Evolutionary conservation across 148 eudicot genomes (phyloP).

Genomic region (Pouteria glomerata): DNA sequence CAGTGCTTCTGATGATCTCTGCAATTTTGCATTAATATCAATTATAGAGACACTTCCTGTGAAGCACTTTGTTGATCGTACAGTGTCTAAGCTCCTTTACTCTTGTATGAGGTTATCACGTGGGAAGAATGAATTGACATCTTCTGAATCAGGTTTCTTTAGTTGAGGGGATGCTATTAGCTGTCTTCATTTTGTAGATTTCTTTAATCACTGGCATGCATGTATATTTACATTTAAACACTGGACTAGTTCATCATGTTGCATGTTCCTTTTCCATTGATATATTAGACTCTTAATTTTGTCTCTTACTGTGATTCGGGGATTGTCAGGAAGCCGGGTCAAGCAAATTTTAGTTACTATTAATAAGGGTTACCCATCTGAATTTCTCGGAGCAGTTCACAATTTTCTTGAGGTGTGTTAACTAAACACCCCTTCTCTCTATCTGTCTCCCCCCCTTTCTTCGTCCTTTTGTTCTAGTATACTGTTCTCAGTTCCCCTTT

Average conservation of each 20-base stretch:
- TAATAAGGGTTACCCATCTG: conserved; percentile 54
- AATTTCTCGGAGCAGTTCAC: conserved; percentile 58
- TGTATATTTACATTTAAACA: background rate
- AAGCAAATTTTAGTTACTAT: conserved; percentile 50
- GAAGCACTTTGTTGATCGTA: conserved; percentile 27
- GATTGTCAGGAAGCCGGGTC: conserved; percentile 39
- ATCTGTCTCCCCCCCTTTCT: background rate
- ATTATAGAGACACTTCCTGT: conserved; percentile 53
- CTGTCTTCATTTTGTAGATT: background rate
- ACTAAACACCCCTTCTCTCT: background rate
- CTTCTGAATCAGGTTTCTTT: conserved; percentile 42
- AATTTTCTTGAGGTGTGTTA: conserved; percentile 53
- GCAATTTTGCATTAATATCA: conserved; percentile 42
- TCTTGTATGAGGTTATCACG: conserved; percentile 44
- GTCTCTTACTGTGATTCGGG: background rate
- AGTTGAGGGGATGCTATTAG: conserved; percentile 4
- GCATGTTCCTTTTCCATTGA: background rate
- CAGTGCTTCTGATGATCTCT: conserved; percentile 52
- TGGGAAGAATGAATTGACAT: conserved; percentile 26
- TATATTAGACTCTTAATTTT: conserved; percentile 4
- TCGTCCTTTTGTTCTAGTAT: background rate
- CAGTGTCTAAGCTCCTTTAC: conserved; percentile 54
- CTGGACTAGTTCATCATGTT: background rate
- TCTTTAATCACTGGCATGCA: background rate
- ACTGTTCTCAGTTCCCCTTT: background rate